Conservation (phyloP, 2,329 filamentous ascomycete genomes). For the Alternaria dauci region DNA sequence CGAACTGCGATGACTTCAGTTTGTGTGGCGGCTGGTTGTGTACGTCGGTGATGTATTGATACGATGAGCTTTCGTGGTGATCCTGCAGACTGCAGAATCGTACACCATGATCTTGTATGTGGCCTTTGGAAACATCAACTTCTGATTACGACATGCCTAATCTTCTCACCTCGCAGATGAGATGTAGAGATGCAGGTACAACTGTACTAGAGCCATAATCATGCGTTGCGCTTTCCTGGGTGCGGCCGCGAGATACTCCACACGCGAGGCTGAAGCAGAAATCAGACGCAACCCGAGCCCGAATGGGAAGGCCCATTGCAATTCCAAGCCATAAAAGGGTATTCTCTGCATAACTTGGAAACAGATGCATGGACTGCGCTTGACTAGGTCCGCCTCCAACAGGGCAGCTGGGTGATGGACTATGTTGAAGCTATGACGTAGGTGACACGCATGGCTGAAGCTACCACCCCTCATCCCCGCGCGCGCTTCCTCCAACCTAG, state of each 20-base stretch:
- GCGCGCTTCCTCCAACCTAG: conserved; percentile 11
- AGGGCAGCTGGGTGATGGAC: conserved; percentile 18
- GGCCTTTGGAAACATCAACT: too few species aligned
- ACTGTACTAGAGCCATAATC: background rate
- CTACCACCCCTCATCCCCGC: conserved; percentile 23
- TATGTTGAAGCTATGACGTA: conserved; percentile 24
- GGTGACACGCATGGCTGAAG: conserved; percentile 24
- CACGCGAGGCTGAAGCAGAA: conserved; percentile 3
- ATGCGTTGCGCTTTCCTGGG: background rate
- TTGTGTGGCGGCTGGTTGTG: background rate
- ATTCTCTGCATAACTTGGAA: conserved; percentile 4
- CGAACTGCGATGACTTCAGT: background rate
- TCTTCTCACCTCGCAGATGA: background rate
- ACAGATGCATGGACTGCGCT: conserved; percentile 12
- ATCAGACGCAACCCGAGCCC: background rate
- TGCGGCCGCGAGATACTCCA: background rate
- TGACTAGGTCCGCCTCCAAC: conserved; percentile 16
- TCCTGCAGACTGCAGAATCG: background rate
- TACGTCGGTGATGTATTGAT: background rate
- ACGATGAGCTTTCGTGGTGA: background rate
- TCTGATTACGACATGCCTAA: background rate
- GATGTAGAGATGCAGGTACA: background rate
- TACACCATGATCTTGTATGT: background rate
- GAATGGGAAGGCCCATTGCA: background rate
- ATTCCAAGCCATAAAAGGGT: conserved; percentile 2